These are phyloP conservation scores for Thecaphora frezii DNA, from an alignment of 1,284 basidiomycete species.

Conservation along the genomic window DNA sequence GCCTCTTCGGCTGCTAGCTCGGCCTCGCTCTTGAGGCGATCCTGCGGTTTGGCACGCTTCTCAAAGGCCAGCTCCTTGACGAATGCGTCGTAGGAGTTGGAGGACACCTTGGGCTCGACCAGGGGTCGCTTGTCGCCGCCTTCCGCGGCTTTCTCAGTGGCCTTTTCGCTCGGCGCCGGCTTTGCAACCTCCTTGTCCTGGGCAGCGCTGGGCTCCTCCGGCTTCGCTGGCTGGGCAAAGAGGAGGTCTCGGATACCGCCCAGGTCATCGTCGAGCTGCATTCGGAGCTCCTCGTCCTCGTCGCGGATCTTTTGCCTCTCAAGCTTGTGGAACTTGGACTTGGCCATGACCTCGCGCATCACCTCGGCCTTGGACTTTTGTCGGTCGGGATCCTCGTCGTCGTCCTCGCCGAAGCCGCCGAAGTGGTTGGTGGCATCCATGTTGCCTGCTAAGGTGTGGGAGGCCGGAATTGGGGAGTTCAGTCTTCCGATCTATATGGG, in stretches of 20 bases:
- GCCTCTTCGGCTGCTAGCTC: conserved; percentile 88
- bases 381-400: conserved; percentile 67
- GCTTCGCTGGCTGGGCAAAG: conserved; percentile 24
- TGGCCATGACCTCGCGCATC: conserved; percentile 96
- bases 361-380: conserved; percentile 78
- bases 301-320: conserved; percentile 85
- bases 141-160: conserved; percentile 21
- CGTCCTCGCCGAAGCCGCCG: conserved; percentile 73
- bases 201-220: conserved; percentile 5
- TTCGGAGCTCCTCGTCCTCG: conserved; percentile 80
- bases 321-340: conserved; percentile 80
- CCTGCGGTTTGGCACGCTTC: conserved; percentile 87
- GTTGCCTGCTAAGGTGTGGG: conserved; percentile 7
- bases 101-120: conserved; percentile 23
- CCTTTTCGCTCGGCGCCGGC: conserved; percentile 4
- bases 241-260: conserved; percentile 79
- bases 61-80: conserved; percentile 93
- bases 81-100: conserved; percentile 75
- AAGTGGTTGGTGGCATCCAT: conserved; percentile 67
- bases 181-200: conserved; percentile 2
- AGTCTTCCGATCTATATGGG: too few relatives aligned
- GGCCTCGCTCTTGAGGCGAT: conserved; percentile 93
- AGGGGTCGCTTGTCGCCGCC: conserved; percentile 3
- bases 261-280: conserved; percentile 85
- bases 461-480: background rate